phyloP scores from a whole-genome alignment of 2,329 filamentous ascomycete genomes.

The Aspergillus pseudonomiae region DNA sequence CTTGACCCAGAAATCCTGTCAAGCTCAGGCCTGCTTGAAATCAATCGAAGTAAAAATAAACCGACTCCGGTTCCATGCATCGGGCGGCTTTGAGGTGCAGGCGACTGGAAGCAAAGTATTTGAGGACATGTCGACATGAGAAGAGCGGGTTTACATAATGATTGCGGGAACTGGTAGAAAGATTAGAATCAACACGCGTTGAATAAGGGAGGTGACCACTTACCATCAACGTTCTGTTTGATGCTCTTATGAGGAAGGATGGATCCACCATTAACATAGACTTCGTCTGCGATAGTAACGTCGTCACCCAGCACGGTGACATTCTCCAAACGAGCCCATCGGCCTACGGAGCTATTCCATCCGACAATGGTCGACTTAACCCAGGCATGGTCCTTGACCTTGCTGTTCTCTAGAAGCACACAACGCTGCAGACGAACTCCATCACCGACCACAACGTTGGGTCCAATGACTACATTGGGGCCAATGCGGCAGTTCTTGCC shows the following conservation, averaged over 20 bases:
- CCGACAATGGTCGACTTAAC: slow-evolving; percentile 98
- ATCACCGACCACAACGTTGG: slow-evolving; percentile 88
- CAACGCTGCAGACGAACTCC: slow-evolving; percentile 92
- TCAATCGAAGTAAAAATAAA: slow-evolving; percentile 29
- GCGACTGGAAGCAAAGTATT: slow-evolving; percentile 24
- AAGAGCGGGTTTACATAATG: slow-evolving; percentile 48
- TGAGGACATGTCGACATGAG: slow-evolving; percentile 32
- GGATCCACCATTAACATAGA: slow-evolving; percentile 96
- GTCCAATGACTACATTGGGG: slow-evolving; percentile 94
- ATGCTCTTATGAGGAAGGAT: slow-evolving; percentile 98
- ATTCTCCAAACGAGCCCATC: slow-evolving; percentile 96
- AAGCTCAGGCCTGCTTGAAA: slow-evolving; percentile 17
- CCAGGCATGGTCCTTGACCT: slow-evolving; percentile 98
- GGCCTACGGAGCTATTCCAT: slow-evolving; percentile 95
- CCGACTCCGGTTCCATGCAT: slow-evolving; percentile 45
- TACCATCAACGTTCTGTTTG: slow-evolving; percentile 92
- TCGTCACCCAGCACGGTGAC: slow-evolving; percentile 97
- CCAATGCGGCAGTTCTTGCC: slow-evolving; percentile 98
- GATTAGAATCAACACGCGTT: background rate
- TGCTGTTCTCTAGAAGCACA: slow-evolving; percentile 83
- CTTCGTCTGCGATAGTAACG: slow-evolving; percentile 95
- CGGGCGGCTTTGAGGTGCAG: slow-evolving; percentile 32
- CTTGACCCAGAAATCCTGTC: slow-evolving; percentile 7
- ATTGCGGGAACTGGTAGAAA: slow-evolving; percentile 47
- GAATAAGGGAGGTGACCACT: slow-evolving; percentile 29